Evolutionary conservation across 1,284 basidiomycete genomes (phyloP).

Genomic region (Heliocybe sulcata): DNA sequence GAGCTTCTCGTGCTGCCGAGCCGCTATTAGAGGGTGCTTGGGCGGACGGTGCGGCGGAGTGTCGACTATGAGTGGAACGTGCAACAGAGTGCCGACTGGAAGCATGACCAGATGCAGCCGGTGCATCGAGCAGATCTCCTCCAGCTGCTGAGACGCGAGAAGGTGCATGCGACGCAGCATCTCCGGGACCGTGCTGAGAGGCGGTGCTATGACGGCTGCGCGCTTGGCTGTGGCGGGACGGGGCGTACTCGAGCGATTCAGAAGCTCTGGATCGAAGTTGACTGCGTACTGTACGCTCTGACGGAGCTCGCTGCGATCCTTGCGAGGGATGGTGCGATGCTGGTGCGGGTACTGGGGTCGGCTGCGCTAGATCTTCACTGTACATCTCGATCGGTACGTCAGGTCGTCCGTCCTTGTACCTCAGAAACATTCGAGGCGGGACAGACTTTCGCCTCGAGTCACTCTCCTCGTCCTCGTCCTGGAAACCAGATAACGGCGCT

Average conservation of each 20-base stretch:
- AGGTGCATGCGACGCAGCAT: not conserved
- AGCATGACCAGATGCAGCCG: too few species aligned
- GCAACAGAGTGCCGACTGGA: too few species aligned
- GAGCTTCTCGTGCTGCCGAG: not conserved
- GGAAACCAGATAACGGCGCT: not conserved
- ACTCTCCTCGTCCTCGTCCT: slow-evolving; percentile 9
- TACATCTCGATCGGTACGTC: slow-evolving; percentile 41
- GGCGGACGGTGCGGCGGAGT: too few species aligned
- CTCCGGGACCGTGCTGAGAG: not conserved
- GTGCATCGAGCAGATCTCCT: not conserved
- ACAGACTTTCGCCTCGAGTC: slow-evolving; percentile 27
- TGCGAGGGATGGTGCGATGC: not conserved
- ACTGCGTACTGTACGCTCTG: not conserved
- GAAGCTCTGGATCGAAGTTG: not conserved
- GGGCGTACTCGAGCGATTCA: not conserved
- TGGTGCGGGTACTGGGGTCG: not conserved
- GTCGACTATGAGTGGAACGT: too few species aligned
- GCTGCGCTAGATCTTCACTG: not conserved
- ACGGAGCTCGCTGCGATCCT: not conserved
- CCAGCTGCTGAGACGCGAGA: not conserved
- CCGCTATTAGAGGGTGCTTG: not conserved
- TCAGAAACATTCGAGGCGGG: slow-evolving; percentile 65
- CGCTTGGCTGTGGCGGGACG: not conserved
- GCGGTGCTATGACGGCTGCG: not conserved
- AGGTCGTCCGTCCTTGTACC: slow-evolving; percentile 54